A percentile compares a stretch with the other conserved stretches of the same genome.
Conservation (phyloP, 139 green algal species). For the Chlamydomonas eustigma region DNA sequence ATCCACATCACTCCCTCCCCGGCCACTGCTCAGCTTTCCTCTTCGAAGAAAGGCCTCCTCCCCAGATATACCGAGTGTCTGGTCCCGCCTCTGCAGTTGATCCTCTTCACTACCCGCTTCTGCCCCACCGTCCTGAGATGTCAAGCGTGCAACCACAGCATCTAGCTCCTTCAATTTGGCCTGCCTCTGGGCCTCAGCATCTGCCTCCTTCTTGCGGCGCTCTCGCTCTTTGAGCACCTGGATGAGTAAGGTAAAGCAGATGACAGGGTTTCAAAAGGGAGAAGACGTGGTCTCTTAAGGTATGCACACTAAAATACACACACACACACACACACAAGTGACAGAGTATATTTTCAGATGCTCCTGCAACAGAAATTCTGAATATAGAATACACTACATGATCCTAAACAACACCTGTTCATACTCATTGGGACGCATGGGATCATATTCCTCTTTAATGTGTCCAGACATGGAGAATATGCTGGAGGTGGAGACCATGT, state of each 20-base stretch:
- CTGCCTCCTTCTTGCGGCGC: conserved; percentile 49
- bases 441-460: conserved; percentile 82
- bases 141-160: conserved; percentile 32
- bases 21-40: conserved; percentile 4
- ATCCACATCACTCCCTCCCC: neutral
- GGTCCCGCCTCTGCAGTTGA: neutral
- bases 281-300: too few relatives aligned
- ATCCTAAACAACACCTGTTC: conserved; percentile 59
- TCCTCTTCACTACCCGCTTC: conserved; percentile 2
- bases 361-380: too few relatives aligned
- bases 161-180: conserved; percentile 55
- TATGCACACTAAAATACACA: too few relatives aligned
- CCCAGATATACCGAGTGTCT: conserved; percentile 40
- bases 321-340: too few relatives aligned
- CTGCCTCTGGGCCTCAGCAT: conserved; percentile 64
- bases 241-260: neutral
- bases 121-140: conserved; percentile 11
- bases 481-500: neutral
- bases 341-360: too few relatives aligned
- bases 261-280: neutral
- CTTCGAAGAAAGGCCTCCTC: conserved; percentile 52
- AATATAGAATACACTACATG: too few relatives aligned
- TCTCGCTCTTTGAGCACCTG: conserved; percentile 33
- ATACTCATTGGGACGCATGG: conserved; percentile 87
- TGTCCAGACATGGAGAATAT: neutral